Evolutionary conservation across 768 basidiomycete genomes (phyloP).

Genomic region (Hericium alpestre): DNA sequence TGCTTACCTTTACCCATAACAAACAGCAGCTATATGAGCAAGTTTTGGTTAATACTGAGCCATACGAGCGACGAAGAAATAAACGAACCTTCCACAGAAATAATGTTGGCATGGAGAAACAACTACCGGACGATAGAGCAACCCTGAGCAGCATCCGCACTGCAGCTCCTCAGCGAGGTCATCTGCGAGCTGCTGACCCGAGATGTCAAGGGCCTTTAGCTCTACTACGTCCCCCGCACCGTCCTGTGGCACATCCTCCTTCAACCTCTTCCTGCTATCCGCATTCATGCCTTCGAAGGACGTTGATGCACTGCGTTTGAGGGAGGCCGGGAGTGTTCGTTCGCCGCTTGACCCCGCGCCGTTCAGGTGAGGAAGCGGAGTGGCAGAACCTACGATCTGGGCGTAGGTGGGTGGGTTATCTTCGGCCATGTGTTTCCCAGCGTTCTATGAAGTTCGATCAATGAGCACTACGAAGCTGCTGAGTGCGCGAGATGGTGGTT

Average conservation of each 20-base stretch:
- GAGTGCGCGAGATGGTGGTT: neutral
- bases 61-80: neutral
- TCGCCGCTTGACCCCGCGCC: neutral
- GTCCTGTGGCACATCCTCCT: slow-evolving; percentile 10
- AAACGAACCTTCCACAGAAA: slow-evolving; percentile 74
- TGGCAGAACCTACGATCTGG: slow-evolving; percentile 3
- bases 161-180: slow-evolving; percentile 67
- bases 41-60: slow-evolving; percentile 1
- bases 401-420: neutral
- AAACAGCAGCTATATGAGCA: slow-evolving; percentile 51
- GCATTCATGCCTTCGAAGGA: slow-evolving; percentile 7
- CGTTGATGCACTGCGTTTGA: slow-evolving; percentile 13
- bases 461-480: neutral
- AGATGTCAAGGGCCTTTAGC: slow-evolving; percentile 6
- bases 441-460: neutral
- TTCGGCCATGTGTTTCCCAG: neutral
- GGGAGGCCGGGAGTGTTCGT: neutral
- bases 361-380: slow-evolving; percentile 28
- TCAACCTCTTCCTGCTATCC: slow-evolving; percentile 9
- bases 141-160: slow-evolving; percentile 77
- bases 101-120: slow-evolving; percentile 83
- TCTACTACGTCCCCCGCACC: slow-evolving; percentile 1
- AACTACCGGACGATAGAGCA: slow-evolving; percentile 74
- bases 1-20: slow-evolving; percentile 76
- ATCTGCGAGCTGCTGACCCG: slow-evolving; percentile 36